A percentile compares a stretch with the other conserved stretches of the same genome.
These are phyloP conservation scores for Metschnikowia picachoensis DNA, from an alignment of 805 yeast genomes.

Conservation along the genomic window DNA sequence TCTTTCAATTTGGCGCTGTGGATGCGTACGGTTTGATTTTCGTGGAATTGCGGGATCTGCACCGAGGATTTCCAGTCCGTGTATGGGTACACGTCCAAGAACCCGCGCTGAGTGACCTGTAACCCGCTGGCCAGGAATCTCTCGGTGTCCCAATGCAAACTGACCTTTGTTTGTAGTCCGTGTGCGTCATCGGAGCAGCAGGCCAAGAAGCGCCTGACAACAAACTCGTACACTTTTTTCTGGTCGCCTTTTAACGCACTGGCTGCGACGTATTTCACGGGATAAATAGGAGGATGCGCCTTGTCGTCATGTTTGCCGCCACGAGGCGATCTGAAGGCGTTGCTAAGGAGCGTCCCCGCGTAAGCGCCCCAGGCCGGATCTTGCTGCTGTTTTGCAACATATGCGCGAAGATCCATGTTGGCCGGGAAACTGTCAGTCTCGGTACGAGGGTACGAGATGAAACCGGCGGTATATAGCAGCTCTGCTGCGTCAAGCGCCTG, in stretches of 20 bases:
- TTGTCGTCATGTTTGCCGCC: conserved; percentile 83
- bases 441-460: conserved; percentile 92
- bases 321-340: conserved; percentile 63
- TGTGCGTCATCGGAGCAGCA: conserved; percentile 89
- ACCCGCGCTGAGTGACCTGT: conserved; percentile 68
- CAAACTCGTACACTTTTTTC: conserved; percentile 77
- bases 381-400: conserved; percentile 58
- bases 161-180: conserved; percentile 63
- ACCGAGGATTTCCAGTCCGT: conserved; percentile 70
- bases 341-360: conserved; percentile 42
- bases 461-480: conserved; percentile 78
- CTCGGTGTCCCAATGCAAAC: conserved; percentile 76
- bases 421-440: conserved; percentile 88
- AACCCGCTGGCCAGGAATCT: conserved; percentile 69
- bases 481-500: conserved; percentile 76
- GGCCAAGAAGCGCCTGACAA: conserved; percentile 82
- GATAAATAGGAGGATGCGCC: conserved; percentile 99
- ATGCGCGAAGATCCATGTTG: conserved; percentile 61
- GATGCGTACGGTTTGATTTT: conserved; percentile 57
- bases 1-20: conserved; percentile 55
- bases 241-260: conserved; percentile 40
- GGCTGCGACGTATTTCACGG: conserved; percentile 49
- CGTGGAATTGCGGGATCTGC: conserved; percentile 58
- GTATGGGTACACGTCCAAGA: conserved; percentile 75
- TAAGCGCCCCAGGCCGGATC: conserved; percentile 68